Percentiles rank a stretch among this genome's conserved stretches.
phyloP scores from a whole-genome alignment of 805 yeast species.

The Metschnikowia chrysomelidarum region DNA sequence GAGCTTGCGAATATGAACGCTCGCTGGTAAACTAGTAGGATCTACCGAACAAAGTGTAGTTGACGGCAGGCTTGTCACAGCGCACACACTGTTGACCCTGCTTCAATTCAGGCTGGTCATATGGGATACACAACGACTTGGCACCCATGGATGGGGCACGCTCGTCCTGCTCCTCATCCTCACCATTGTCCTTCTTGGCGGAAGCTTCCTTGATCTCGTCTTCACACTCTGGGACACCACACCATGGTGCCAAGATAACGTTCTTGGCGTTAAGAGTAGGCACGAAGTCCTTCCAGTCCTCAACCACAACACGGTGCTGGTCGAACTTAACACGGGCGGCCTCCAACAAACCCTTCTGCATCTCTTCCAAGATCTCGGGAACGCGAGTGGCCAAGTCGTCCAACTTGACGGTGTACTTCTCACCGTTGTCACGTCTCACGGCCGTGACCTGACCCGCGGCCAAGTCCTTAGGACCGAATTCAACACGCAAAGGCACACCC shows the following conservation, averaged over 20 bases:
- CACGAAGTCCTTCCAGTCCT: constrained; percentile 89
- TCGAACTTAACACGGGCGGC: constrained; percentile 84
- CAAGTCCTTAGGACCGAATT: constrained; percentile 95
- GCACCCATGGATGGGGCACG: constrained; percentile 99
- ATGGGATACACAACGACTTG: constrained; percentile 94
- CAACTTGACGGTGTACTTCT: constrained; percentile 65
- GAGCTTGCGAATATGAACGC: too few relatives aligned
- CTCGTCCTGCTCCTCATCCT: constrained; percentile 83
- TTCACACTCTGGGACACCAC: constrained; percentile 93
- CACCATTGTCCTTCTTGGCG: constrained; percentile 79
- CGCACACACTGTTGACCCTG: constrained; percentile 81
- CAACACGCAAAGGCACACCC: constrained; percentile 92
- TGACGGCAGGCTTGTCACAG: constrained; percentile 73
- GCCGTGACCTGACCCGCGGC: constrained; percentile 76
- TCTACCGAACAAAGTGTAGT: constrained; percentile 96
- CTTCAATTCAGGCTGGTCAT: constrained; percentile 81
- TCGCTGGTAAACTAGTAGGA: constrained; percentile 63
- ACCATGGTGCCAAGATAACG: constrained; percentile 93
- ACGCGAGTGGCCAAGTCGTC: constrained; percentile 62
- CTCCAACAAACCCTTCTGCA: constrained; percentile 71
- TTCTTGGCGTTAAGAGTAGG: constrained; percentile 90
- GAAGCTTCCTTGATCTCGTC: constrained; percentile 92
- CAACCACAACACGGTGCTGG: constrained; percentile 75
- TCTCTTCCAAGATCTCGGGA: constrained; percentile 74
- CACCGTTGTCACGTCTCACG: constrained; percentile 90